Conservation (phyloP, 805 yeast species). For the Teunomyces stri region DNA sequence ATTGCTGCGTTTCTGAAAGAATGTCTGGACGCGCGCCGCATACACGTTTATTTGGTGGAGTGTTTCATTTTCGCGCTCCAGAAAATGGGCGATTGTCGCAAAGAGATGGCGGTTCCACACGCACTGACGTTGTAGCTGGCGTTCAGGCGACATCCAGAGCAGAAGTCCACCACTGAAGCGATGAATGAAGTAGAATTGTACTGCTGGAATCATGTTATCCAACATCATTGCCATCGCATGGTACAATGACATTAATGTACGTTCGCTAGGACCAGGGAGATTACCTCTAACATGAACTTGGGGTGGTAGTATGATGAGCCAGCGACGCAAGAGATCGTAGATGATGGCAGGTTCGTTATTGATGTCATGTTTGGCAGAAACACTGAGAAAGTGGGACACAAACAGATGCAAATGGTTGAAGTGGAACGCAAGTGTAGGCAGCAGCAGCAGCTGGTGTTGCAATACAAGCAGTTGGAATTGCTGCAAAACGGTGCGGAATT, state of each 20-base stretch:
- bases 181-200: conserved; percentile 18
- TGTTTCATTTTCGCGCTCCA: background rate
- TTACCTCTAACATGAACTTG: conserved; percentile 11
- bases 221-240: conserved; percentile 13
- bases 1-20: conserved; percentile 21
- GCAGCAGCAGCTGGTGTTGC: background rate
- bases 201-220: conserved; percentile 22
- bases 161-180: conserved; percentile 22
- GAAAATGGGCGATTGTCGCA: background rate
- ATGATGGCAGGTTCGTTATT: conserved; percentile 9
- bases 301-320: conserved; percentile 23
- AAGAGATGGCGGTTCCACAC: background rate
- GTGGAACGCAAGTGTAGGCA: conserved; percentile 6
- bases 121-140: background rate
- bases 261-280: conserved; percentile 12
- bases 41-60: conserved; percentile 12
- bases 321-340: conserved; percentile 18
- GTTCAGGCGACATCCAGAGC: background rate
- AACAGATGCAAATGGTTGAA: conserved; percentile 11
- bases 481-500: conserved; percentile 5
- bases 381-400: conserved; percentile 3
- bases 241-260: conserved; percentile 13
- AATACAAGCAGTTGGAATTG: background rate
- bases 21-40: conserved; percentile 16
- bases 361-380: background rate